Evolutionary conservation across 495 filamentous ascomycete species (phyloP).

Genomic region (Hypomontagnella submonticulosa): DNA sequence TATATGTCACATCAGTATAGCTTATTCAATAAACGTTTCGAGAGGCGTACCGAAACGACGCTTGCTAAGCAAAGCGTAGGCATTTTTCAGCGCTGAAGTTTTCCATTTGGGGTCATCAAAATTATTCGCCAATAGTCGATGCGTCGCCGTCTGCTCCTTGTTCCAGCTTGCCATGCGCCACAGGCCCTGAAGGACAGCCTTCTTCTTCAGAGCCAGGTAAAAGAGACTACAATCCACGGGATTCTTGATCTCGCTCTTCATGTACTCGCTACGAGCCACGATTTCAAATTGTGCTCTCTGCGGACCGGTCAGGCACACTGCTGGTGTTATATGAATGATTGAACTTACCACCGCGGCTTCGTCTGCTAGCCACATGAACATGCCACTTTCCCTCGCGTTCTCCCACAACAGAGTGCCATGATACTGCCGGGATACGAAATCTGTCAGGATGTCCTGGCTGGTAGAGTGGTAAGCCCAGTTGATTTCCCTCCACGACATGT

Average conservation of each 20-base stretch:
- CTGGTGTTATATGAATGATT: background rate
- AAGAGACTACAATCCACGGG: constrained; percentile 93
- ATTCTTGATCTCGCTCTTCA: constrained; percentile 85
- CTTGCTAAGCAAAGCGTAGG: constrained; percentile 94
- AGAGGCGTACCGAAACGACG: constrained; percentile 78
- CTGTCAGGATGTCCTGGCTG: constrained; percentile 91
- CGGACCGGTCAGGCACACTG: constrained; percentile 18
- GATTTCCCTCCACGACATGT: constrained; percentile 91
- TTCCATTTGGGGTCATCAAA: constrained; percentile 88
- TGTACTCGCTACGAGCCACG: constrained; percentile 93
- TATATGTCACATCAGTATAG: constrained; percentile 46
- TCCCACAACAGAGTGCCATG: constrained; percentile 83
- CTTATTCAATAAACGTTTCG: background rate
- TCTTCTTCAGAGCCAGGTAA: constrained; percentile 92
- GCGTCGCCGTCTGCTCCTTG: constrained; percentile 82
- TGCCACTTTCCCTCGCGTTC: constrained; percentile 83
- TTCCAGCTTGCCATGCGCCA: constrained; percentile 97
- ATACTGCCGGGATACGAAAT: constrained; percentile 85
- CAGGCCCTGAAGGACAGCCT: constrained; percentile 87
- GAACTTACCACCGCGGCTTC: constrained; percentile 74
- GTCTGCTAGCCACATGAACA: constrained; percentile 96
- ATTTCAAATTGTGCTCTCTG: constrained; percentile 85
- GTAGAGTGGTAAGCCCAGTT: constrained; percentile 92
- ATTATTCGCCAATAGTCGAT: constrained; percentile 81
- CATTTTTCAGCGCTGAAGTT: constrained; percentile 94